These are phyloP conservation scores for Tilletia indica DNA, from an alignment of 1,284 basidiomycete genomes.

Conservation along the genomic window DNA sequence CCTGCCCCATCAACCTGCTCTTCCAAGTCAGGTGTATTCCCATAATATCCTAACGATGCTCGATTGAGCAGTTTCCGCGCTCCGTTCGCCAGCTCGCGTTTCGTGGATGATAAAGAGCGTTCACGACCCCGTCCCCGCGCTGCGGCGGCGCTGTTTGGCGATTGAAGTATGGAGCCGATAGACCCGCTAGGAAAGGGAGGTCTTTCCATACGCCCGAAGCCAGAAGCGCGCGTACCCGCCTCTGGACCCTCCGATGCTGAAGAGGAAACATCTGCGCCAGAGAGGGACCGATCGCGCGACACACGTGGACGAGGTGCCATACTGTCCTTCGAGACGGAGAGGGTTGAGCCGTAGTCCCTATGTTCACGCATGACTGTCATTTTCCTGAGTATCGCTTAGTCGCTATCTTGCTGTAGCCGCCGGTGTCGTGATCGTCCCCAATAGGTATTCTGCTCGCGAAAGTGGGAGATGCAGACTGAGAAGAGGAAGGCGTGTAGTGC, in stretches of 20 bases:
- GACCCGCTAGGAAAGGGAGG: not conserved
- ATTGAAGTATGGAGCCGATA: not conserved
- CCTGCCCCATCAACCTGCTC: not conserved
- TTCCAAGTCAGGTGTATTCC: not conserved
- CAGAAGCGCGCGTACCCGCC: not conserved
- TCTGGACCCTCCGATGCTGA: not conserved
- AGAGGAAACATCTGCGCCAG: not conserved
- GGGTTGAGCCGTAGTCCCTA: not conserved
- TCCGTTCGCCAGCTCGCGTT: not conserved
- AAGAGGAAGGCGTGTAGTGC: not conserved
- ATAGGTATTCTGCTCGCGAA: too few species aligned
- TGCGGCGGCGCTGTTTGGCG: too few species aligned
- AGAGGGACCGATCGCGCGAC: not conserved
- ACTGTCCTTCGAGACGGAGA: not conserved
- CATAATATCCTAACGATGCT: not conserved
- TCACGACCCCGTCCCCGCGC: too few species aligned
- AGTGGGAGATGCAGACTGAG: too few species aligned
- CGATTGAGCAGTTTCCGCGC: constrained; percentile 9
- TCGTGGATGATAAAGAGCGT: constrained; percentile 13
- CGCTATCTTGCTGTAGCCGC: not conserved
- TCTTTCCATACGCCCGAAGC: not conserved
- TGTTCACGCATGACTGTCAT: constrained; percentile 11
- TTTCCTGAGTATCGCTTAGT: not conserved
- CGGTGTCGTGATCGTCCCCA: not conserved
- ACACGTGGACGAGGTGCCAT: not conserved